Percentiles rank a stretch among this genome's conserved stretches.
phyloP scores from a whole-genome alignment of 129 eudicot species.

The Flaveria robusta region DNA sequence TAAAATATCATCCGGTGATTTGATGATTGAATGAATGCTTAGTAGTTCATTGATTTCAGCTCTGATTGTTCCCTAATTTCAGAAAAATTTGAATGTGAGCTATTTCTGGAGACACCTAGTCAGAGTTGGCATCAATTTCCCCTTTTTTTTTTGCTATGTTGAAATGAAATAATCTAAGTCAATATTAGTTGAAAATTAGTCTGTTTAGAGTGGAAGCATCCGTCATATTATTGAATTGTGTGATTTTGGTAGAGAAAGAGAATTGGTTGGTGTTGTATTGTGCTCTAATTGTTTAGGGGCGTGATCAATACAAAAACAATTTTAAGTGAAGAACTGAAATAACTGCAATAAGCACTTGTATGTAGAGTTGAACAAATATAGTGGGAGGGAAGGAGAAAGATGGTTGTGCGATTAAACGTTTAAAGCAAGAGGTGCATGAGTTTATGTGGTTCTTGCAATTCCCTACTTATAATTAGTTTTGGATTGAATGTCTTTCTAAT shows the following conservation, averaged over 20 bases:
- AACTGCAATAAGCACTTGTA: not conserved
- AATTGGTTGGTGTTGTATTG: constrained; percentile 13
- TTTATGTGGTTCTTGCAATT: not conserved
- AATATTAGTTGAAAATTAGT: not conserved
- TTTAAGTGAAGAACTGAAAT: not conserved
- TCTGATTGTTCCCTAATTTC: not conserved
- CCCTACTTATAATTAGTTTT: not conserved
- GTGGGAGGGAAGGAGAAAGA: not conserved
- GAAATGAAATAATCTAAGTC: not conserved
- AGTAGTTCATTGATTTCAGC: not conserved
- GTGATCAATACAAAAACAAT: not conserved
- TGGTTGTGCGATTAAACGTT: not conserved
- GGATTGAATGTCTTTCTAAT: not conserved
- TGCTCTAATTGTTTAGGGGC: not conserved
- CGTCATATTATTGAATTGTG: not conserved
- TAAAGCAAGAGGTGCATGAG: not conserved
- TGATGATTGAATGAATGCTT: not conserved
- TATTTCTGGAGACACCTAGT: not conserved
- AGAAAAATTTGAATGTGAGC: not conserved
- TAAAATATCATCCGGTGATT: not conserved
- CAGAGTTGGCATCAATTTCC: not conserved
- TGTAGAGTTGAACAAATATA: not conserved
- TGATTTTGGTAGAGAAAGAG: constrained; percentile 9
- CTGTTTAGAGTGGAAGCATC: not conserved
- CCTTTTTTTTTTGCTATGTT: not conserved